Conservation (phyloP, 2,329 filamentous ascomycete species). For the Aspergillus sp. region DNA sequence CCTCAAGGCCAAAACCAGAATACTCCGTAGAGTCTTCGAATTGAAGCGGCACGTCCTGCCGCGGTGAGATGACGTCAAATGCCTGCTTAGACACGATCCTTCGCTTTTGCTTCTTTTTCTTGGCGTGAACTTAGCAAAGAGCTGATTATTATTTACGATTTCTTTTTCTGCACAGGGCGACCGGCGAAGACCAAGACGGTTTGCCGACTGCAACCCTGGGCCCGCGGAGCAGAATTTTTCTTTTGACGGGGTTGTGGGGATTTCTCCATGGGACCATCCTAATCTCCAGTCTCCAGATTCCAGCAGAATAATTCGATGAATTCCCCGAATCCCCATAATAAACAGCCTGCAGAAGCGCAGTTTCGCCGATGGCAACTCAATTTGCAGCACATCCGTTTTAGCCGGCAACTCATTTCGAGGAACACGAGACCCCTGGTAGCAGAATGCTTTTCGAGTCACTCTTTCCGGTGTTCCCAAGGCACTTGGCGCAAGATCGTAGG, state of each 20-base stretch:
- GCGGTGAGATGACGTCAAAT: no score
- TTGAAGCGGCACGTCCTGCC: no score
- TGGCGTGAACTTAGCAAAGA: neutral
- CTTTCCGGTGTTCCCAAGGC: neutral
- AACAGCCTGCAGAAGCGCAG: neutral
- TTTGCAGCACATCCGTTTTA: neutral
- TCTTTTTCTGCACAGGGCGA: neutral
- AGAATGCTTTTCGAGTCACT: neutral
- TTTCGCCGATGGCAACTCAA: neutral
- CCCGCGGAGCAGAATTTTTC: neutral
- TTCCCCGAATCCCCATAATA: neutral
- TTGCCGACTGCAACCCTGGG: slow-evolving; percentile 1
- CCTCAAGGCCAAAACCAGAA: no score
- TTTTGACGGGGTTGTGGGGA: slow-evolving; percentile 8
- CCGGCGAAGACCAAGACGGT: neutral
- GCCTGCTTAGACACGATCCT: no score
- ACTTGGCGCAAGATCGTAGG: neutral
- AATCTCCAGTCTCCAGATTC: slow-evolving; percentile 3
- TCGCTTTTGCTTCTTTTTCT: neutral
- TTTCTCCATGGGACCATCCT: slow-evolving; percentile 8
- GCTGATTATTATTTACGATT: neutral
- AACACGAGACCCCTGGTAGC: no score
- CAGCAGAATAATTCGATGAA: neutral
- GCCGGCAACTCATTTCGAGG: no score
- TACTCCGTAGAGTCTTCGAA: neutral